Evolutionary conservation across 495 filamentous ascomycete genomes (phyloP), one percentile per base, ranked within the genome.

Genomic region (Patellaria atrata): DNA sequence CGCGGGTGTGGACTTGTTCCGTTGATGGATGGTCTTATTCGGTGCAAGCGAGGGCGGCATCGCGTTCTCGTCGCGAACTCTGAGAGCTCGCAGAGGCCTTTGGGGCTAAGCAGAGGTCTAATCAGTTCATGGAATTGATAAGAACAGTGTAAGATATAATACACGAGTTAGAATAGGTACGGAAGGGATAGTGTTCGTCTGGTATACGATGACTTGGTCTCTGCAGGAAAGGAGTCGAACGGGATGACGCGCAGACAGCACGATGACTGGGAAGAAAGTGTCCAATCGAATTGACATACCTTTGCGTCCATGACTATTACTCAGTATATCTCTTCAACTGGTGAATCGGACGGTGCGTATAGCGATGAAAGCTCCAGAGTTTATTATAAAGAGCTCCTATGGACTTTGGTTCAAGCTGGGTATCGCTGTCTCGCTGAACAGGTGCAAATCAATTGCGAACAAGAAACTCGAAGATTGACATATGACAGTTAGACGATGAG

Each of bases 1-100:
- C 27, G 75, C 78, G 14, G 79, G 67, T 6, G 72, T 76, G 0
- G 83, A 89, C 56, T 86, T 92, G 61, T 83, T 77, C 17, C 75
- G 77, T 48, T 87, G 77, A 45, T 84, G 81, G 37, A 79, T 56
- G 18, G 68, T 55, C 52, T 76, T 82, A 42, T 65, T 65, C 29
- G 61, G 41, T 11, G 59, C 51, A n/a, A 60, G 37, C 15, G 59
- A 47, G 29, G 69, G 56, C 13, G 71, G 63, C 15, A 63, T 63
- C 54, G 87, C 86, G 58, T 96, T 89, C 61, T 84, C 81, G 46
- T 74, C 67, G 46, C 66, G 64, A 40, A 72, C 63, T 51, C 70
- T 71, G 48, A 77, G 54, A 17, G 63, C 60, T 41, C 73, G 73
- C 22, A 61, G 38, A 30, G 68, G 72, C 53, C 85, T 71, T 53